A percentile compares a stretch with the other conserved stretches of the same genome.
Evolutionary conservation across 140 eudicot genomes (phyloP).

Genomic region (Stevia rebaudiana): DNA sequence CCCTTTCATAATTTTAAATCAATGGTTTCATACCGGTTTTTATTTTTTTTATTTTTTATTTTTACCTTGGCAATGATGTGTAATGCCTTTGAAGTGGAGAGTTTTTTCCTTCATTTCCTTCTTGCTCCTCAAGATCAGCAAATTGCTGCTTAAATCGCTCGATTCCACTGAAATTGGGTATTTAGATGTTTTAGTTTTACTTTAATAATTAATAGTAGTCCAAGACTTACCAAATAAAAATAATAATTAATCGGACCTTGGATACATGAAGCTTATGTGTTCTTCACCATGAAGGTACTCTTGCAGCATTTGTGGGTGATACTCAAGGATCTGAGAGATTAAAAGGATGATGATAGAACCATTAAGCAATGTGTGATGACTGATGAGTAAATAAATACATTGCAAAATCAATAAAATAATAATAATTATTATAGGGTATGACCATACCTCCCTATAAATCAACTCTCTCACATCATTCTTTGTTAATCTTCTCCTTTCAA

Average conservation of each 20-base stretch:
- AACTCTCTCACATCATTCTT: conserved; percentile 91
- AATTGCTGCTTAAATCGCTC: conserved; percentile 89
- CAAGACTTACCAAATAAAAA: neutral
- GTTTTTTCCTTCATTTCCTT: conserved; percentile 45
- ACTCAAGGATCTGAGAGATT: conserved; percentile 87
- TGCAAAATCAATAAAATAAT: neutral
- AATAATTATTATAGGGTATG: conserved; percentile 3
- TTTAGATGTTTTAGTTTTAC: too few species aligned
- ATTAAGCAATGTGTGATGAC: conserved; percentile 26
- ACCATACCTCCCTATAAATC: conserved; percentile 84
- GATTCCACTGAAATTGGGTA: conserved; percentile 55
- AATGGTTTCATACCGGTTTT: neutral
- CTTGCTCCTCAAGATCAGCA: conserved; percentile 74
- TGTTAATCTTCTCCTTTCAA: conserved; percentile 75
- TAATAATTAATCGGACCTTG: conserved; percentile 25
- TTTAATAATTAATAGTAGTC: too few species aligned
- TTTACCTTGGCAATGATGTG: conserved; percentile 91
- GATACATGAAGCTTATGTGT: conserved; percentile 90
- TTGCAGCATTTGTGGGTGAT: conserved; percentile 98
- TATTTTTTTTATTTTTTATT: too few species aligned
- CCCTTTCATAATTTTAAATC: neutral
- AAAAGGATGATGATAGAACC: conserved; percentile 32
- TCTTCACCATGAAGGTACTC: conserved; percentile 81
- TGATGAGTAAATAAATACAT: neutral
- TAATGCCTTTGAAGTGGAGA: conserved; percentile 75